A percentile compares a stretch with the other conserved stretches of the same genome.
These are phyloP conservation scores for Pleurostoma richardsiae DNA, from an alignment of 2,329 filamentous ascomycete species.

Conservation along the genomic window DNA sequence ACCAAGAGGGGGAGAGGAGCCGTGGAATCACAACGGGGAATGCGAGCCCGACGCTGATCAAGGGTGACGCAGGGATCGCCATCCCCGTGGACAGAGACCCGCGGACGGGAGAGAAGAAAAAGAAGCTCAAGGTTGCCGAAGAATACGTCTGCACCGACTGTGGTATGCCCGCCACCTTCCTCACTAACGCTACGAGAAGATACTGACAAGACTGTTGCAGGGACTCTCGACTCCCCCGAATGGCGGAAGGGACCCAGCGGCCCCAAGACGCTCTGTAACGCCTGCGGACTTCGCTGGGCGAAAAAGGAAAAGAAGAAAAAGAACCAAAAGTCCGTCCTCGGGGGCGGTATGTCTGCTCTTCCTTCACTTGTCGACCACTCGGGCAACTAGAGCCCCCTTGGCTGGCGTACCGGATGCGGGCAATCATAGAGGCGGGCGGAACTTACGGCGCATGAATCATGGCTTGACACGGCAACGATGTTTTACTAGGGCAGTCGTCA, in stretches of 20 bases:
- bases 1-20: constrained; percentile 83
- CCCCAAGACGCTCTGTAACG: constrained; percentile 93
- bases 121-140: constrained; percentile 75
- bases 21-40: constrained; percentile 84
- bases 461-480: too few species aligned
- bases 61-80: constrained; percentile 81
- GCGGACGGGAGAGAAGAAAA: constrained; percentile 72
- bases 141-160: constrained; percentile 97
- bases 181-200: not conserved
- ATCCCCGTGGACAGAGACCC: constrained; percentile 76
- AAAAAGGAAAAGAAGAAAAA: constrained; percentile 75
- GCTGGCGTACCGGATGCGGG: too few species aligned
- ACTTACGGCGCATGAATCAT: too few species aligned
- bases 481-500: too few species aligned
- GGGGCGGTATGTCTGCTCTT: not conserved
- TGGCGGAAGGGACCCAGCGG: constrained; percentile 93
- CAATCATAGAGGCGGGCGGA: too few species aligned
- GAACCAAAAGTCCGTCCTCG: constrained; percentile 13
- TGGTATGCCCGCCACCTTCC: constrained; percentile 43
- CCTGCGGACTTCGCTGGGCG: constrained; percentile 74
- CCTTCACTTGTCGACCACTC: too few species aligned
- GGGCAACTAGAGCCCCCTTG: too few species aligned
- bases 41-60: constrained; percentile 72
- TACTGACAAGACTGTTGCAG: constrained; percentile 25
- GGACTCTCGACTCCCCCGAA: constrained; percentile 86